A percentile compares a stretch with the other conserved stretches of the same genome.
Conservation (phyloP, 208 protist genomes). For the Wallacemonas sp. region DNA sequence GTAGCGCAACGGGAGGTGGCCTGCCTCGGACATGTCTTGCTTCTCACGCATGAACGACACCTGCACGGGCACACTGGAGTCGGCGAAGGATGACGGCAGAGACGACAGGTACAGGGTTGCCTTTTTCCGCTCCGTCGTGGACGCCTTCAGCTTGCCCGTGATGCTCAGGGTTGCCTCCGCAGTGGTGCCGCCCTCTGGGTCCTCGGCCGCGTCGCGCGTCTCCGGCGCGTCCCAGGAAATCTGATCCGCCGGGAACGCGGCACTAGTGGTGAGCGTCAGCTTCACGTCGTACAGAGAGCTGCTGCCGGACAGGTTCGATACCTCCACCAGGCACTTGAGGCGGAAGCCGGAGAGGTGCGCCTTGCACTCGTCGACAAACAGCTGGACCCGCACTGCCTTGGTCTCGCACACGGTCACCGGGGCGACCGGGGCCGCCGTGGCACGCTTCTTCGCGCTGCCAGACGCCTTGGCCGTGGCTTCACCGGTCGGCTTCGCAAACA, state of each 20-base stretch:
- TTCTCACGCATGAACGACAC: conserved; percentile 50
- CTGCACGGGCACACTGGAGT: conserved; percentile 32
- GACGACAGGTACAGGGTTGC: conserved; percentile 28
- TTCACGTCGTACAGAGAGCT: conserved; percentile 33
- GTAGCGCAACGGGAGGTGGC: conserved; percentile 44
- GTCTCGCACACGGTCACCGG: conserved; percentile 47
- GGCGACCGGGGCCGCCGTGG: conserved; percentile 15
- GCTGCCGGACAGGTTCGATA: conserved; percentile 39
- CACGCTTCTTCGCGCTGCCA: background rate
- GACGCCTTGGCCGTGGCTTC: background rate
- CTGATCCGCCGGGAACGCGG: conserved; percentile 16
- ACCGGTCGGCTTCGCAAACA: conserved; percentile 20
- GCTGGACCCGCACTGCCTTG: conserved; percentile 32
- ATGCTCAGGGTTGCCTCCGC: conserved; percentile 16
- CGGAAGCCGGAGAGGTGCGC: conserved; percentile 43
- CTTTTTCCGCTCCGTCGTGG: conserved; percentile 26
- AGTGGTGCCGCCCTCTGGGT: background rate
- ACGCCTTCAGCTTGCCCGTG: conserved; percentile 45
- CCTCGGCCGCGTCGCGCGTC: background rate
- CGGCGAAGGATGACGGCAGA: conserved; percentile 37
- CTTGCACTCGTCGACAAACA: conserved; percentile 43
- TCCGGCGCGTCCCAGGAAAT: conserved; percentile 10
- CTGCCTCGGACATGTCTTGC: conserved; percentile 16
- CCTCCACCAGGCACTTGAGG: conserved; percentile 35
- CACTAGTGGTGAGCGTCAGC: conserved; percentile 24